These are phyloP conservation scores for Anisodus tanguticus DNA, from an alignment of 257 asterid species.

Conservation along the genomic window DNA sequence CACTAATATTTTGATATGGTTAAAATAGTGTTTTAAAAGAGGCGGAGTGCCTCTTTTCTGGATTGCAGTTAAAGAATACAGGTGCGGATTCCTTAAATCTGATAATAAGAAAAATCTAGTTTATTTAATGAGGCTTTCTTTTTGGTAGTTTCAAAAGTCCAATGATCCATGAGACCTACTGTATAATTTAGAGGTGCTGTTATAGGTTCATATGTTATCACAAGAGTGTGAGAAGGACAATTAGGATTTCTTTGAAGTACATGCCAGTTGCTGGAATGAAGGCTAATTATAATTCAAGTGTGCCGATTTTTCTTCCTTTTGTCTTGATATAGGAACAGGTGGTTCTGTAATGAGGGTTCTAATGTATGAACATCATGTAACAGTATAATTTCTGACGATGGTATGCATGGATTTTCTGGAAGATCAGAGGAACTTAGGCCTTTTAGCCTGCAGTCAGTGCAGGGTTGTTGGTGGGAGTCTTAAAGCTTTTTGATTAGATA, in stretches of 20 bases:
- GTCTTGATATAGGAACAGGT: background rate
- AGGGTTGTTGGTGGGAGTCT: background rate
- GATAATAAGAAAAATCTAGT: background rate
- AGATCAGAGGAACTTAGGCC: constrained; percentile 1
- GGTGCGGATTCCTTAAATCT: background rate
- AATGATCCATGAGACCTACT: background rate
- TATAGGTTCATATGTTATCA: background rate
- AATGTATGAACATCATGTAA: background rate
- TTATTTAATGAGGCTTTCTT: background rate
- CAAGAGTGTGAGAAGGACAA: background rate
- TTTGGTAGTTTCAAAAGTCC: background rate
- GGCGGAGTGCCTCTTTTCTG: background rate
- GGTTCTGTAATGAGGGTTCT: constrained; percentile 10
- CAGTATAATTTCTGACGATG: background rate
- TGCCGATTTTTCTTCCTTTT: background rate
- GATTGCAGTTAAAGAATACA: background rate
- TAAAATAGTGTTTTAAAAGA: background rate
- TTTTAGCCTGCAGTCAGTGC: constrained; percentile 9
- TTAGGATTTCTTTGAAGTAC: background rate
- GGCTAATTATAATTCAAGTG: background rate
- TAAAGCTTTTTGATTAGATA: background rate
- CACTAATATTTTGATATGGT: background rate
- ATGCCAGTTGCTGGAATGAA: background rate
- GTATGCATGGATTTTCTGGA: background rate
- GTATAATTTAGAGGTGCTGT: background rate